Evolutionary conservation across 148 eudicot species (phyloP), one percentile per base, ranked within the genome.

Genomic region (Amaranthus palmeri): DNA sequence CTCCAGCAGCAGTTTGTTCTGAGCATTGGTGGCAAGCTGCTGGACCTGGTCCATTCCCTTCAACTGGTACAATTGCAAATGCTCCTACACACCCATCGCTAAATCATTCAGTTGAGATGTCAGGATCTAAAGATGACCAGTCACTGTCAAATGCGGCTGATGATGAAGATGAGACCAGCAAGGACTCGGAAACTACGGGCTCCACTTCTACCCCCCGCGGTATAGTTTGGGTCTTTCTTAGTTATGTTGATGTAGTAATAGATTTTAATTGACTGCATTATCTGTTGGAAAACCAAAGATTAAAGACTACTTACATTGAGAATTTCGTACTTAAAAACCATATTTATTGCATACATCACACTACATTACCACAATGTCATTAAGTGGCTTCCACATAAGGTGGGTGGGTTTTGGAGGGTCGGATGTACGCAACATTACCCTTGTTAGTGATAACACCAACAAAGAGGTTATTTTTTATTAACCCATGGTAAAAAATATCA

Each of bases 11-110:
- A 64, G 76, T 65, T 58, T 80, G 82, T 85, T 70, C 89, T 68
- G 92, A 83, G 47, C 87, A 82, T 46, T 88, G 96, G 95, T 87
- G 92, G 93, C 85, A 80, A 60, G 76, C 75, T 74, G 45, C 85
- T 67, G 85, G 80, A 51, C 81, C 67, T 81, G 84, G 69, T 55
- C 81, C 83, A 55, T 65, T 78, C 48, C 65, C 85, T 55, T 71
- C 79, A 61, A 54, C 79, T 55, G 71, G 82, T 71, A 74, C 83
- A 67, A 83, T 81, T 72, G 85, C 64, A 61, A 87, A 76, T 83
- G 76, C 79, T 51, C 80, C 84, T 48, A 86, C 86, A 56, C 82
- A 84, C 54, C 77, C 86, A 49, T 84, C 85, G 6, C 10, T 68
- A 64, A 86, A 83, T 65, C 86, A 83, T 73, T 63, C 70, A 45